Evolutionary conservation across 352 stramenopile genomes (phyloP), one percentile per base, ranked within the genome.

Genomic region (Phytophthora hybrid): DNA sequence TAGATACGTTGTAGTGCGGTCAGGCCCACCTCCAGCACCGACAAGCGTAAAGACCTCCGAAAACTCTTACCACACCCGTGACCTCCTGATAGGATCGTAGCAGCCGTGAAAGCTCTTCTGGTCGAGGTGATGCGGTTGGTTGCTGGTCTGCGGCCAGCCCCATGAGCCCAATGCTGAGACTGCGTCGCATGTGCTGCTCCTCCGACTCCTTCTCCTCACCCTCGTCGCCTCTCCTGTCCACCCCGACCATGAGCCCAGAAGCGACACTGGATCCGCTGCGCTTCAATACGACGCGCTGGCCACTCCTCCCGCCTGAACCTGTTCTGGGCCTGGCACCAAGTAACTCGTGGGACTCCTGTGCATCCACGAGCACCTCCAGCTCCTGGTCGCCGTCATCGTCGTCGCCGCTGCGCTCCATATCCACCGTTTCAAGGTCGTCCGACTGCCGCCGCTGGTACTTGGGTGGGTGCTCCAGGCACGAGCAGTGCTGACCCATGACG

Each of bases 401-500:
- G 16, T 69, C 63, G 39, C 70, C 69, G 44, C 46, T 57, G 72
- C 66, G 72, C 57, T 83, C 73, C 60, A 76, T 79, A 46, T 85
- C 80, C 62, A 63, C 47, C 19, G 66, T 76, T 55, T 73, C 73
- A n/a, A 66, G 51, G 51, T 82, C 88, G 60, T 91, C 87, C 21
- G 83, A 94, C 44, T 77, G 71, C 31, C 83, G 85, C 37, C 83
- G 83, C 77, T 84, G 76, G 53, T 82, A 79, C 74, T 91, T 91
- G 63, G 69, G 83, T 44, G 79, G 77, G 29, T 91, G 85, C 59
- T 93, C 77, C 68, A 91, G 62, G 69, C 89, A 96, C 63, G 89
- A 93, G 71, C 89, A 96, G 66, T 82, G 69, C 70, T 93, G 85
- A 37, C 88, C 85, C 89, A 95, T 95, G 39, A 16, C 56, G 69